Base-by-base conservation (phyloP, 1,284 basidiomycete species). In the Ustilago nuda region DNA sequence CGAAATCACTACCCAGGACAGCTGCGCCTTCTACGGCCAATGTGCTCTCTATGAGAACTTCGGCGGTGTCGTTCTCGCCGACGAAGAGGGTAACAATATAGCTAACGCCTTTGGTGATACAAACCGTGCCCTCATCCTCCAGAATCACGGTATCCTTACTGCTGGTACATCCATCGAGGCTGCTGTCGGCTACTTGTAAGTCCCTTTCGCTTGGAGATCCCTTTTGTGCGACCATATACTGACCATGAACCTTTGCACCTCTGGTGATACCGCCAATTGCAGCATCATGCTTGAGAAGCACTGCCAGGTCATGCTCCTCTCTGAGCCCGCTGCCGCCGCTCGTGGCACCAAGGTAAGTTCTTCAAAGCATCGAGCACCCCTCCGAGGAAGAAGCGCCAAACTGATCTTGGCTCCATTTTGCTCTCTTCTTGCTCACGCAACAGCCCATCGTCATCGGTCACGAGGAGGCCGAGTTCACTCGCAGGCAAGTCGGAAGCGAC, bases 51-150 rank as follows among this genome's bases (percentile, higher is more conserved):
- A 86, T 53, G 73, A 74, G 37, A 78, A 80, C 65, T 89, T 89
- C 78, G 88, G 89, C 66, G 89, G 91, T 17, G 88, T 92, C 8
- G 90, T 91, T 8, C 85, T 91, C 2, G 88, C 88, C n/a, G 84
- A 87, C 17, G 88, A 89, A 50, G 91, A 92, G 85, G 89, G 89
- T 8, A 77, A 84, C 51, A 87, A 88, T 54, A 92, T 92, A 62
- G 89, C 90, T 15, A 78, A 87, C 35, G 87, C 88, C 2, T 83
- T 91, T 9, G 90, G 90, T 30, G 89, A 88, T 72, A 87, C 87
- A 52, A 86, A 86, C 62, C 85, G 84, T 61, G 84, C 87, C 8
- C 62, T 87, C 48, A 84, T 88, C 54, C 60, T 87, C 32, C 88
- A 91, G 85, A 92, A 91, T 60, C 82, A 84, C 59, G 91, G 91